Evolutionary conservation across 2,329 filamentous ascomycete genomes (phyloP), one percentile per base, ranked within the genome.

Genomic region (Lachnellula arida): DNA sequence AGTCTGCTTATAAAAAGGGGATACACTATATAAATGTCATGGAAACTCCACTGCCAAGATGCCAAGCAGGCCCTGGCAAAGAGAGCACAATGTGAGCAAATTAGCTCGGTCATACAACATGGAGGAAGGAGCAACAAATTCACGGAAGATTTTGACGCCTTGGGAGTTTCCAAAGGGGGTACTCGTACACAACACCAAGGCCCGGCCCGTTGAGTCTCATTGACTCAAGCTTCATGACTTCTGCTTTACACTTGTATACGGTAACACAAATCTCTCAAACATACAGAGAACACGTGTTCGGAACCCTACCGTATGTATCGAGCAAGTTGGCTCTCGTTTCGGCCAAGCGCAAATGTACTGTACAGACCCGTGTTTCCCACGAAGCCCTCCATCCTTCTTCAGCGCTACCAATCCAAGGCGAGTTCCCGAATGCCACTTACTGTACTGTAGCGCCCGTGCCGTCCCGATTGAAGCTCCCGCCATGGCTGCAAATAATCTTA

Each of bases 1-100:
- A 4, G 8, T 4, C 4, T 32, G 28, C 28, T 32, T 32, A 12
- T 9, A 32, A 32, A 6, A 32, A 32, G 28, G 28, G 28, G 28
- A 32, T 32, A 12, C 28, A 12, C 28, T 11, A 32, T 32, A 32
- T 32, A 32, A 32, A 12, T 32, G 35, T 37, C 51, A 48, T 17
- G 49, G 6, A 17, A 48, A 32, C 12, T 40, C 14, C 3, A 17
- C 15, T n/a, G 48, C 48, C 28, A 50, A 51, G 49, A 44, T 51
- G 49, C 35, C 49, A 51, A 44, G 49, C 39, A 17, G 28, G 8
- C 8, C 9, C 28, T 32, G 9, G 28, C 28, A 2, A 32, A 32
- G 46, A 47, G 50, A 22, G 35, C 34, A 57, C 12, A 37, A 47
- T 54, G 37, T 39, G 49, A 55, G 53, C 28, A 55, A 15, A 34